Base-by-base conservation (phyloP, 1,284 basidiomycete genomes). In the Marasmius tenuissimus region DNA sequence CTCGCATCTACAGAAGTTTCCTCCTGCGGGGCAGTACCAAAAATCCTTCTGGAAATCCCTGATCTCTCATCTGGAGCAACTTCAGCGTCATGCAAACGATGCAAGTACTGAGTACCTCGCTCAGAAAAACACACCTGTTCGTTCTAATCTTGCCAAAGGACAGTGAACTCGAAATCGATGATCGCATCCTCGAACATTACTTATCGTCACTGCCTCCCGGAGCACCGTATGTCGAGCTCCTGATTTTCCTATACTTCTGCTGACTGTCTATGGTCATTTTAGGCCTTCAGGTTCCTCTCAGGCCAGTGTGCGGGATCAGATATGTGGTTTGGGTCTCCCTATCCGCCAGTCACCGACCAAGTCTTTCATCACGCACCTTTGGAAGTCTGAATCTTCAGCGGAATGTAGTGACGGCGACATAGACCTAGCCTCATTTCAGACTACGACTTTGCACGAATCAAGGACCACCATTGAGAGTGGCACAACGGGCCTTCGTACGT, bases 401-500 rank as follows among this genome's bases (percentile, higher is more conserved):
- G 61, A 57, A 37, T 11, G 16, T 58, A 38, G 34, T 10, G 33
- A 53, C 40, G 60, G 58, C 35, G 12, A 37, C 1, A 60, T 73
- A 9, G 67, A 74, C 57, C 47, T 73, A 3, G 57, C 61, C 3
- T 20, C 65, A 14, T 78, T 77, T 62, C 73, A 78, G 37, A 80
- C 72, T 8, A 75, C 80, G 16, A 91, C 90, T 0, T 72, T 93
- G 2, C 75, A 88, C 11, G 91, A 93, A 72, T 90, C 91, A 2
- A 83, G 86, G 3, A 87, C 84, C 0, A 85, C 80, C 1, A 86
- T 92, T 35, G 89, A 92, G 71, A 77, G 77, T 50, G 91, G 91
- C 1, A 92, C 90, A 0, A 93, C 91, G 0, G 91, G 91, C 5
- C 72, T 92, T 49, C 80, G 87, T 58, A 93, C 91, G 1, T 93